These are phyloP conservation scores for Mortierella antarctica DNA, from an alignment of 192 early-diverging fungal genomes.

Conservation along the genomic window DNA sequence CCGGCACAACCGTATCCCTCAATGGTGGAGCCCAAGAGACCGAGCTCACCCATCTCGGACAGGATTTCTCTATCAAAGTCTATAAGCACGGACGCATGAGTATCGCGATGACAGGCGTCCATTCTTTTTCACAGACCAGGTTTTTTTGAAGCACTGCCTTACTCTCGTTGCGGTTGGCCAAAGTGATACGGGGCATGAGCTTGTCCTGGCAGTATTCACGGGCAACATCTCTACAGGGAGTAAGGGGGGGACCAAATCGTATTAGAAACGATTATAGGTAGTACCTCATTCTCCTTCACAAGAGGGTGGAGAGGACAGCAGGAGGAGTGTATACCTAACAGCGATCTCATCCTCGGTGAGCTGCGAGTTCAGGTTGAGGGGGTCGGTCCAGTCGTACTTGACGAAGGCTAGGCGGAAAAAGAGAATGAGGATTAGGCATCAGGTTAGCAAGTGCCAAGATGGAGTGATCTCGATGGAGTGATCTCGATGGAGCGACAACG, in stretches of 20 bases:
- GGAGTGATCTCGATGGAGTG: background rate
- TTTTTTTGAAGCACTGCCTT: slow-evolving; percentile 15
- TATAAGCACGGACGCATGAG: slow-evolving; percentile 33
- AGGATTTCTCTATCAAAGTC: slow-evolving; percentile 92
- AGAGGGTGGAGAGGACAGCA: background rate
- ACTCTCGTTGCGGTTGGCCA: slow-evolving; percentile 91
- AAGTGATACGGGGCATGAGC: slow-evolving; percentile 84
- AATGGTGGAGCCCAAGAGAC: slow-evolving; percentile 94
- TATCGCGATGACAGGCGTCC: background rate
- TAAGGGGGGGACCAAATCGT: background rate
- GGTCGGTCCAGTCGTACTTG: slow-evolving; percentile 89
- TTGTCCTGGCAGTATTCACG: slow-evolving; percentile 89
- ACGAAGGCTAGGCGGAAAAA: slow-evolving; percentile 33
- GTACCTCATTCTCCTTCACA: background rate
- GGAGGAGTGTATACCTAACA: slow-evolving; percentile 53
- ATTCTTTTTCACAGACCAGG: background rate
- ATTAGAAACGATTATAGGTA: background rate
- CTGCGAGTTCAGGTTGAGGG: slow-evolving; percentile 82
- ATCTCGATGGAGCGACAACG: background rate
- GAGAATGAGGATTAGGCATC: background rate
- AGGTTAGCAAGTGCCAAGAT: slow-evolving; percentile 2
- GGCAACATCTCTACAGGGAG: slow-evolving; percentile 75
- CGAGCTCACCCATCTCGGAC: slow-evolving; percentile 93
- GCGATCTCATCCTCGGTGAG: slow-evolving; percentile 93
- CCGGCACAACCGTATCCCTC: slow-evolving; percentile 97